Percentiles rank a stretch among this genome's conserved stretches.
These are phyloP conservation scores for Chenopodium quinoa DNA, from an alignment of 148 eudicot genomes.

Conservation along the genomic window DNA sequence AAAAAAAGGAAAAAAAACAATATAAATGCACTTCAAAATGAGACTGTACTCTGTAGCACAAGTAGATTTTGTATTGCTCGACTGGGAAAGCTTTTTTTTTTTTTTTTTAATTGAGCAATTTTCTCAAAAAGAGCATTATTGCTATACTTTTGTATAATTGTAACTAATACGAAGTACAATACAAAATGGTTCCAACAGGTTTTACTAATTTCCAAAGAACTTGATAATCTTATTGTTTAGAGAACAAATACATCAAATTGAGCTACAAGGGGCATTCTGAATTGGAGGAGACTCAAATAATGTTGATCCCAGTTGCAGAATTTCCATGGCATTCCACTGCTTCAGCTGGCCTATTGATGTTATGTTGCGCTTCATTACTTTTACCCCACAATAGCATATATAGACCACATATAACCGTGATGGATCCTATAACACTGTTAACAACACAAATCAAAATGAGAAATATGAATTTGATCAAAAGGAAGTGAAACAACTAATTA, in stretches of 20 bases:
- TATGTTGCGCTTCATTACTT: conserved; percentile 9
- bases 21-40: too few species aligned
- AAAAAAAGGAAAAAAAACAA: too few species aligned
- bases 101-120: too few species aligned
- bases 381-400: conserved; percentile 66
- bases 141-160: too few species aligned
- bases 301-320: conserved; percentile 4
- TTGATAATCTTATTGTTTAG: not conserved
- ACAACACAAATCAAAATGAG: not conserved
- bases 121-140: too few species aligned
- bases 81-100: too few species aligned
- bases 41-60: too few species aligned
- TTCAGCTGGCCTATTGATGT: conserved; percentile 23
- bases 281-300: conserved; percentile 5
- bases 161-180: not conserved
- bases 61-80: too few species aligned
- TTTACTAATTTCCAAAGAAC: not conserved
- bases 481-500: not conserved
- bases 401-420: conserved; percentile 44
- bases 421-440: conserved; percentile 57
- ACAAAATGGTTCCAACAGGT: not conserved
- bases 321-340: conserved; percentile 16
- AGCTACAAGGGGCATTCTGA: conserved; percentile 2
- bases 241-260: not conserved
- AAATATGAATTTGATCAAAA: not conserved